Evolutionary conservation across 208 protist genomes (phyloP), one percentile per base, ranked within the genome.

Genomic region (Crithidia acanthocephali): DNA sequence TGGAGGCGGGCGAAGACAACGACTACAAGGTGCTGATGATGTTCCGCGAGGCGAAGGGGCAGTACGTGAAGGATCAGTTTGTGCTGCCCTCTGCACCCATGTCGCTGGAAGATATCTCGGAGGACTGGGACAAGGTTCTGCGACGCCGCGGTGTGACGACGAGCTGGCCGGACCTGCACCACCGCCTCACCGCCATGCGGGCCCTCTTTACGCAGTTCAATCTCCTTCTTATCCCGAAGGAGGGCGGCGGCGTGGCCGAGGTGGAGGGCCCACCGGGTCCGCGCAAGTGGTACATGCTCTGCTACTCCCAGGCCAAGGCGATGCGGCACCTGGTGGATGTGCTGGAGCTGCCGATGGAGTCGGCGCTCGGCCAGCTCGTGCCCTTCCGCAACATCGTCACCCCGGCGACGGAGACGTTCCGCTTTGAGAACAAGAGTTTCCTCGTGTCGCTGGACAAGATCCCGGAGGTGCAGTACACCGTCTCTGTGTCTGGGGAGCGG

Each of bases 1-100:
- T 96, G 10, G 80, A 86, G 67, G 48, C 68, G 15, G 88, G 91
- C 56, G 91, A 86, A 62, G 91, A 96, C 66, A 96, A 94, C 53
- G 91, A 96, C 60, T 96, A 96, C 77, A 96, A 96, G 80, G 82
- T 96, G 32, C 75, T 96, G 0, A 91, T 96, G 86, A 86, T 94
- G 79, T 96, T 68, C 57, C 91, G 91, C 27, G 86, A 96, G 66
- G 72, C 71, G 5, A 91, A 89, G 52, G 76, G 81, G 48, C 88
- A 87, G 35, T 91, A 85, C 55, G 51, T 86, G 56, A 86, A 88
- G 68, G 88, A 96, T 51, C 91, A 96, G 82, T 94, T 96, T 53
- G 74, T 94, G 56, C 81, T 96, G 13, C 87, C 91, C 6, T 90
- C 87, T 1, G 65, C 71, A 32, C 88, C 91, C 11, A 60, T 94